A percentile compares a stretch with the other conserved stretches of the same genome.
Evolutionary conservation across 202 grass and related monocot genomes (phyloP).

Genomic region (Zizania palustris): DNA sequence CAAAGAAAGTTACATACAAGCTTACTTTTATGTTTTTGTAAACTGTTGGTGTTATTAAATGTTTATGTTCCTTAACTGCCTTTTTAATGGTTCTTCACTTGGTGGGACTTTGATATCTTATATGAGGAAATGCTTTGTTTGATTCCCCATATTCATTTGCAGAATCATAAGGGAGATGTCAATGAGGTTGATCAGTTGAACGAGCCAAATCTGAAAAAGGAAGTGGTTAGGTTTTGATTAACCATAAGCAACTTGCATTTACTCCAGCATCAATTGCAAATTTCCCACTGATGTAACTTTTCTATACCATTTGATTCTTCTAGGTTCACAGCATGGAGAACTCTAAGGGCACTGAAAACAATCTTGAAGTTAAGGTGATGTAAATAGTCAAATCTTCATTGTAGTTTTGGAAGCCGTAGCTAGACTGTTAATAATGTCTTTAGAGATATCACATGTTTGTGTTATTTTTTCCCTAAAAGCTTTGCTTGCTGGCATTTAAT

Average conservation of each 20-base stretch:
- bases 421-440: conserved; percentile 2
- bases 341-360: conserved; percentile 8
- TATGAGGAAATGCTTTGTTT: conserved; percentile 9
- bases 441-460: neutral
- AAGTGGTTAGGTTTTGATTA: conserved; percentile 34
- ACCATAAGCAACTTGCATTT: conserved; percentile 14
- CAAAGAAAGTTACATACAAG: neutral
- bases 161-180: conserved; percentile 32
- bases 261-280: neutral
- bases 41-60: conserved; percentile 2
- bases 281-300: neutral
- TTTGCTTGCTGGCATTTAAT: neutral
- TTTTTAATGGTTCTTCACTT: neutral
- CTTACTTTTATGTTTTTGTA: neutral
- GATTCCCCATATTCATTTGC: conserved; percentile 27
- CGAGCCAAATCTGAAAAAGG: conserved; percentile 24
- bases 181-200: conserved; percentile 22
- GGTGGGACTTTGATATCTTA: conserved; percentile 9
- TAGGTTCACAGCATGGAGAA: conserved; percentile 16
- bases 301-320: conserved; percentile 14
- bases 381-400: neutral
- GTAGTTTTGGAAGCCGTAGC: neutral
- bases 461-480: neutral
- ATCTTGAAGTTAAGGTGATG: conserved; percentile 34
- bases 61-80: neutral